phyloP scores from a whole-genome alignment of 1,284 basidiomycete genomes.

The Pseudozyma flocculosa region DNA sequence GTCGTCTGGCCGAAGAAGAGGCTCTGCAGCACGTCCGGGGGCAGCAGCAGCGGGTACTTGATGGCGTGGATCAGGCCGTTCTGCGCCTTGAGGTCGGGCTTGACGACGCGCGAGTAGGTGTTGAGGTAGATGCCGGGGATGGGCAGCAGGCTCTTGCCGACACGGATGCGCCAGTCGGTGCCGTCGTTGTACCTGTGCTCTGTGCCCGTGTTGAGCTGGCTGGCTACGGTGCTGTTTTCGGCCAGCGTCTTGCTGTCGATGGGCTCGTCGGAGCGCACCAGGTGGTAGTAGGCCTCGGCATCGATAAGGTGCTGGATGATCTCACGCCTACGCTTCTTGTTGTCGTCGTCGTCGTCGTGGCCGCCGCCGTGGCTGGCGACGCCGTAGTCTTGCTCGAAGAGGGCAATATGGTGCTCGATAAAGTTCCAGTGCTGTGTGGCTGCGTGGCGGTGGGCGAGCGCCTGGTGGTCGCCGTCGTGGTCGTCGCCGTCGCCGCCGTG shows the following conservation, averaged over 20 bases:
- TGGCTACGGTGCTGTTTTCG: constrained; percentile 67
- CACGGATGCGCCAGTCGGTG: constrained; percentile 65
- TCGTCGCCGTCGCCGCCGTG: constrained; percentile 14
- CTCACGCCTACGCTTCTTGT: constrained; percentile 64
- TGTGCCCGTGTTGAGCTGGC: constrained; percentile 60
- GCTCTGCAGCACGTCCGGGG: constrained; percentile 66
- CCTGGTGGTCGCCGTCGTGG: constrained; percentile 7
- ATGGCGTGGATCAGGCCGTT: constrained; percentile 71
- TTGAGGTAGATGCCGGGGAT: constrained; percentile 2
- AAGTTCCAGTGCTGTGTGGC: constrained; percentile 23
- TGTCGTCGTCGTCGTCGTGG: constrained; percentile 60
- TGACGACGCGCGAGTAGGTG: constrained; percentile 62
- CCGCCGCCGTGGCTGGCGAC: constrained; percentile 1
- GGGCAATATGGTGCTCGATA: constrained; percentile 26
- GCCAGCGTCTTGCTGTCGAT: constrained; percentile 62
- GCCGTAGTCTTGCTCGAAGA: constrained; percentile 15
- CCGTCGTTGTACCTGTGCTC: constrained; percentile 58
- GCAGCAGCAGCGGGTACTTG: constrained; percentile 67
- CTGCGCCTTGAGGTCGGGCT: constrained; percentile 59
- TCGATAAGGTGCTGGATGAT: constrained; percentile 63
- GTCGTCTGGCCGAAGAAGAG: constrained; percentile 64
- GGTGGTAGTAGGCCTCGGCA: constrained; percentile 68
- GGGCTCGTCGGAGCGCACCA: constrained; percentile 61
- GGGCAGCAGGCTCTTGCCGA: constrained; percentile 61
- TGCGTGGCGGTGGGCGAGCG: constrained; percentile 13